A percentile compares a stretch with the other conserved stretches of the same genome.
These are phyloP conservation scores for Boletus pseudopeckii DNA, from an alignment of 768 basidiomycete species.

Conservation along the genomic window DNA sequence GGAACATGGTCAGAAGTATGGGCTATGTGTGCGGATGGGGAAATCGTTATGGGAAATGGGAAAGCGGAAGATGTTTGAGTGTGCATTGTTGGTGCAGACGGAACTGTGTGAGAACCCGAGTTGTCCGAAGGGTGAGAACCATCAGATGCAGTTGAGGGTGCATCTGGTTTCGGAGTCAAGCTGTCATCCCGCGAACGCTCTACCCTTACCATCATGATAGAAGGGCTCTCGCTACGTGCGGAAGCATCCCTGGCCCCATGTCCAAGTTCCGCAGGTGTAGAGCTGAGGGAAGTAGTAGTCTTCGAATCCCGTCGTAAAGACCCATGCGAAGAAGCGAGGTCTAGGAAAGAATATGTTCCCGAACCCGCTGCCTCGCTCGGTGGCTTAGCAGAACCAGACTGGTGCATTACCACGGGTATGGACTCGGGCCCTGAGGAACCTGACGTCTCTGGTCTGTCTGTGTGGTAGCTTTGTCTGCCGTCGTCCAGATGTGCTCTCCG, in stretches of 20 bases:
- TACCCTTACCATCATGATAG: conserved; percentile 13
- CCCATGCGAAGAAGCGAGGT: conserved; percentile 26
- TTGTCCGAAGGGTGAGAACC: conserved; percentile 28
- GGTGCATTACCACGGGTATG: conserved; percentile 31
- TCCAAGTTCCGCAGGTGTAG: conserved; percentile 26
- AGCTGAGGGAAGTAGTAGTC: conserved; percentile 25
- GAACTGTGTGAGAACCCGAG: conserved; percentile 17
- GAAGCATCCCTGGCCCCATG: conserved; percentile 13
- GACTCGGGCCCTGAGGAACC: conserved; percentile 28
- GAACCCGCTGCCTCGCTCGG: conserved; percentile 24
- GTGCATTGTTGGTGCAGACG: conserved; percentile 19
- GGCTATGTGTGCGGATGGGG: conserved; percentile 37
- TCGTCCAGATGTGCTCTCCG: conserved; percentile 31
- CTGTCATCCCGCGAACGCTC: conserved; percentile 18
- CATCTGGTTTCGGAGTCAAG: conserved; percentile 26
- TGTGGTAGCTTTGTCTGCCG: conserved; percentile 17
- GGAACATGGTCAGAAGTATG: conserved; percentile 16
- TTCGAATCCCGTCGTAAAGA: conserved; percentile 28
- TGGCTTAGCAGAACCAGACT: conserved; percentile 12
- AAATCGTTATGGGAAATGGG: conserved; percentile 46
- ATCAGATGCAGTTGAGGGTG: conserved; percentile 31
- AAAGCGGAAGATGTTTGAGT: conserved; percentile 33
- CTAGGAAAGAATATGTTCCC: conserved; percentile 34
- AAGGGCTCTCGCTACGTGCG: conserved; percentile 20
- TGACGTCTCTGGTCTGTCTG: conserved; percentile 21